Conservation (phyloP, 352 stramenopile genomes). For the Pythium aphanidermatum region DNA sequence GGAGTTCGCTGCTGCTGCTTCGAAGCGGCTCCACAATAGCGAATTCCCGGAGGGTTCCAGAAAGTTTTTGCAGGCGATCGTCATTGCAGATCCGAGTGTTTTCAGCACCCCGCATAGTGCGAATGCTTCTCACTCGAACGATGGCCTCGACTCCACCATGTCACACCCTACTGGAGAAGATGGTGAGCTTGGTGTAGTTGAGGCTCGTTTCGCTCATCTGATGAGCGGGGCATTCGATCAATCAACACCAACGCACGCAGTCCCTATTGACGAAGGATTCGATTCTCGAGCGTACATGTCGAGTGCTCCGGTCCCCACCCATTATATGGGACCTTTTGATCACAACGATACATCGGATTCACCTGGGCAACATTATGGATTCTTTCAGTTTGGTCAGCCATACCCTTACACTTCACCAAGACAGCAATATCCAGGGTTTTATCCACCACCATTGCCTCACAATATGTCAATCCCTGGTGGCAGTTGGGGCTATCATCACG, state of each 20-base stretch:
- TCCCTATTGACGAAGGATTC: background rate
- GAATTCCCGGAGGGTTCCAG: constrained; percentile 40
- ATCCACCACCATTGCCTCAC: too few relatives aligned
- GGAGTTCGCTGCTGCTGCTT: constrained; percentile 31
- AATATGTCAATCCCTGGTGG: too few relatives aligned
- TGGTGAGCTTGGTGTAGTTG: constrained; percentile 62
- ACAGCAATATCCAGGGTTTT: constrained; percentile 4
- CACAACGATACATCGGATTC: too few relatives aligned
- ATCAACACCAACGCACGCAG: background rate
- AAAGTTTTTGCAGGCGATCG: constrained; percentile 59
- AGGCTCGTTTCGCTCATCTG: constrained; percentile 73
- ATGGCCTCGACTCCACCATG: background rate
- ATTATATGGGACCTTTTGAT: too few relatives aligned
- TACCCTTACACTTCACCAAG: constrained; percentile 4
- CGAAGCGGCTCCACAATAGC: constrained; percentile 48
- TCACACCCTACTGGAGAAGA: constrained; percentile 27
- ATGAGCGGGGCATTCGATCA: constrained; percentile 41
- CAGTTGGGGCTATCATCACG: too few relatives aligned
- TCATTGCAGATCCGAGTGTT: constrained; percentile 57
- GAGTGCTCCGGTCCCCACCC: too few relatives aligned
- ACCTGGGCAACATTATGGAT: too few relatives aligned
- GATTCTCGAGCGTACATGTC: too few relatives aligned
- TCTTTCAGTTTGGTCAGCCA: constrained; percentile 20
- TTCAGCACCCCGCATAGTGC: constrained; percentile 54
- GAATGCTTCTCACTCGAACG: background rate